These are phyloP conservation scores for Lupinus albus DNA, from an alignment of 306 rosid species.

Conservation along the genomic window DNA sequence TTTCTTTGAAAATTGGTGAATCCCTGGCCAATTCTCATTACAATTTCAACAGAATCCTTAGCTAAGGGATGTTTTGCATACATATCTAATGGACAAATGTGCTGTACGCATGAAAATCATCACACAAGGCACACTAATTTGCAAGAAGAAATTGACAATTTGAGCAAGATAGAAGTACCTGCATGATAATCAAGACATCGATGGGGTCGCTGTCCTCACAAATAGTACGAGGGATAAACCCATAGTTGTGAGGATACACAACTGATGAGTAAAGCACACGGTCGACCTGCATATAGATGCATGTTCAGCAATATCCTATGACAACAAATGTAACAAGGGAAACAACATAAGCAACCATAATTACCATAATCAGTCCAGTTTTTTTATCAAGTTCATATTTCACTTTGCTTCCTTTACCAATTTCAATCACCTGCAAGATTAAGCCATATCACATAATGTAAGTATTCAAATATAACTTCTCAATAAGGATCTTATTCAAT, in stretches of 20 bases:
- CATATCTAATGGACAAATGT: too few species aligned
- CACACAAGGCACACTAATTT: not conserved
- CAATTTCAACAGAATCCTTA: too few species aligned
- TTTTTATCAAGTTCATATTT: constrained; percentile 92
- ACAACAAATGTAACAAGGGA: not conserved
- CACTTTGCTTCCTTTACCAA: constrained; percentile 90
- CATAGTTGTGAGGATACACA: constrained; percentile 95
- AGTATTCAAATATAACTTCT: constrained; percentile 20
- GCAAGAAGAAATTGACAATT: constrained; percentile 8
- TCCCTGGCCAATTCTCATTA: too few species aligned
- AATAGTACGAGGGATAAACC: constrained; percentile 90
- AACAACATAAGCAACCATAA: not conserved
- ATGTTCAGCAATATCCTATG: constrained; percentile 35
- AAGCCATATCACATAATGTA: constrained; percentile 34
- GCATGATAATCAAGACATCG: constrained; percentile 86
- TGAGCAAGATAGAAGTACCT: constrained; percentile 51
- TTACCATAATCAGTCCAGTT: constrained; percentile 84
- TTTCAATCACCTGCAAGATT: constrained; percentile 76
- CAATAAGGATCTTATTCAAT: not conserved
- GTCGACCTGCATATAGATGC: constrained; percentile 67
- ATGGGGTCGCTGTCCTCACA: constrained; percentile 93
- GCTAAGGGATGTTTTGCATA: too few species aligned
- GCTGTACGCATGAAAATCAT: too few species aligned
- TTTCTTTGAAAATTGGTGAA: too few species aligned
- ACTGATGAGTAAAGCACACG: constrained; percentile 92